A percentile compares a stretch with the other conserved stretches of the same genome.
Evolutionary conservation across 148 eudicot genomes (phyloP).

Genomic region (Bassia scoparia): DNA sequence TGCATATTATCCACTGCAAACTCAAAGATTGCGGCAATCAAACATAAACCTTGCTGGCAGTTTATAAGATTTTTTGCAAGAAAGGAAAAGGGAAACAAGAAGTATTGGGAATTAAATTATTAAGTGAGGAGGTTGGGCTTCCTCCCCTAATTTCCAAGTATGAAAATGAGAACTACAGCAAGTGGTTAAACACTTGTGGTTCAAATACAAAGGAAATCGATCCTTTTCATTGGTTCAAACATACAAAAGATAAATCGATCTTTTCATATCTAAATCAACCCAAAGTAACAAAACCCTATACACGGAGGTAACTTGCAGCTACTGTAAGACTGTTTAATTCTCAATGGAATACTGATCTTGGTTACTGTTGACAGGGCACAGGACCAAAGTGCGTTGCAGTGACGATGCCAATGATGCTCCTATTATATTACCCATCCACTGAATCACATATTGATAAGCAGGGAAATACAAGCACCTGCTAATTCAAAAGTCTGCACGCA

Average conservation of each 20-base stretch:
- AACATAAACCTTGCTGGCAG: not conserved
- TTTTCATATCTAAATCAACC: not conserved
- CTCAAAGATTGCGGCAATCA: not conserved
- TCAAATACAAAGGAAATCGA: too few species aligned
- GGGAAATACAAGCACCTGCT: not conserved
- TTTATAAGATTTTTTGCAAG: not conserved
- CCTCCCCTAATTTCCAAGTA: too few species aligned
- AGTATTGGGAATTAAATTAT: not conserved
- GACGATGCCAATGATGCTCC: not conserved
- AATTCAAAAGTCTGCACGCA: not conserved
- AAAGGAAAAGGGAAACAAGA: not conserved
- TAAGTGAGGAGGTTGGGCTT: too few species aligned
- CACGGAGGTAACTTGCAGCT: not conserved
- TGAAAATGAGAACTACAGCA: not conserved
- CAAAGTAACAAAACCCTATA: not conserved
- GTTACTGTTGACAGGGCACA: not conserved
- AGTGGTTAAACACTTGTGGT: too few species aligned
- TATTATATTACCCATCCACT: not conserved
- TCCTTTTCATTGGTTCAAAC: not conserved
- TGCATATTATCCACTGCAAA: not conserved
- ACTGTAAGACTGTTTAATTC: not conserved
- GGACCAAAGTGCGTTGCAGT: not conserved
- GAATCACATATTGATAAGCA: not conserved
- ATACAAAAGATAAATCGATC: not conserved
- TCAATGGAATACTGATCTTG: not conserved